Percentiles rank a stretch among this genome's conserved stretches.
Evolutionary conservation across 192 early-diverging fungal species (phyloP).

Genomic region (Coemansia sp.): DNA sequence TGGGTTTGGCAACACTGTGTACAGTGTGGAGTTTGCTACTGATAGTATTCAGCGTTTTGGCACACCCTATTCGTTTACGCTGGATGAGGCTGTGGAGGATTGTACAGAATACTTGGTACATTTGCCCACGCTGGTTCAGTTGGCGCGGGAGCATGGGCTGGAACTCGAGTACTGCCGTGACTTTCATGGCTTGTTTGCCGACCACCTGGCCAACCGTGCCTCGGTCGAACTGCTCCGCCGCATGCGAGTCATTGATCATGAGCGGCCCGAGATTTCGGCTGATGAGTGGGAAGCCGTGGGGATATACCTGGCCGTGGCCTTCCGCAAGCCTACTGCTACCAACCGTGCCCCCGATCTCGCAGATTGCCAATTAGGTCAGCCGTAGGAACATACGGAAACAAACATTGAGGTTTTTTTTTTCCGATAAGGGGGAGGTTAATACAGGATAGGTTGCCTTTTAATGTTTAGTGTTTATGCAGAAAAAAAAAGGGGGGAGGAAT

Average conservation of each 20-base stretch:
- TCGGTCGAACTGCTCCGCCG: slow-evolving; percentile 59
- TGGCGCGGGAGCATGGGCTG: slow-evolving; percentile 79
- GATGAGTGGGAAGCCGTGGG: slow-evolving; percentile 95
- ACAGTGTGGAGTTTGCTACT: slow-evolving; percentile 79
- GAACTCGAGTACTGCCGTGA: slow-evolving; percentile 63
- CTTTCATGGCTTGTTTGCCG: slow-evolving; percentile 80
- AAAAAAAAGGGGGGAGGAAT: no score
- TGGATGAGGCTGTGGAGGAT: slow-evolving; percentile 92
- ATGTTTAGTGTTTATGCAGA: no score
- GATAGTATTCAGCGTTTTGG: slow-evolving; percentile 65
- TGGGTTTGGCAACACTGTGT: slow-evolving; percentile 82
- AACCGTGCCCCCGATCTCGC: no score
- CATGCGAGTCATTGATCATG: slow-evolving; percentile 77
- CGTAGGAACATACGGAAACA: no score
- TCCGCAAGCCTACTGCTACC: slow-evolving; percentile 10
- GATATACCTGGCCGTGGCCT: slow-evolving; percentile 37
- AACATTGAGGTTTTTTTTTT: no score
- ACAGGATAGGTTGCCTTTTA: no score
- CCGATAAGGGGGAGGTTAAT: no score
- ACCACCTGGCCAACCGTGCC: slow-evolving; percentile 53
- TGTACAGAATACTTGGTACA: slow-evolving; percentile 94
- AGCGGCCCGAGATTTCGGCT: slow-evolving; percentile 55
- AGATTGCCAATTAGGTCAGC: no score
- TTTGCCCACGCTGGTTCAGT: slow-evolving; percentile 69
- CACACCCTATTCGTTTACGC: slow-evolving; percentile 82